These are phyloP conservation scores for Erodium trifolium DNA, from an alignment of 441 rosid species.

Conservation along the genomic window DNA sequence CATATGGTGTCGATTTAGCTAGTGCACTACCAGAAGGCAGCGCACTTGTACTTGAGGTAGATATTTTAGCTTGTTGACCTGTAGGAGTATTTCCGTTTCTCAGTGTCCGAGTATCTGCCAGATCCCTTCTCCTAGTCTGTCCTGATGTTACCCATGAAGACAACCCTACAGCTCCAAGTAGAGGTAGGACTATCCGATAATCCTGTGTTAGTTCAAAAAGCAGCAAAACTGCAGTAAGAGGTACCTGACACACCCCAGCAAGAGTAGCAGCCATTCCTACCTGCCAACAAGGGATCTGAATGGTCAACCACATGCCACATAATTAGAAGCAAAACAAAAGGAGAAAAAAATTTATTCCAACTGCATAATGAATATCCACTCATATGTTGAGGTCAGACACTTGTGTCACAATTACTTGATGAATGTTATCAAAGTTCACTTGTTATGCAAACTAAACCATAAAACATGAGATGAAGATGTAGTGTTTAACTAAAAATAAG, in stretches of 20 bases:
- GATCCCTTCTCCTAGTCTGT: constrained; percentile 48
- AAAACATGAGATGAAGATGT: no score
- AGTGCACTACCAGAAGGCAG: constrained; percentile 21
- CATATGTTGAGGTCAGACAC: not conserved
- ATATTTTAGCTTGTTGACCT: constrained; percentile 24
- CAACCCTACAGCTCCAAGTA: constrained; percentile 84
- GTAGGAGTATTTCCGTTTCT: constrained; percentile 27
- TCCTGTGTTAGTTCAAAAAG: constrained; percentile 92
- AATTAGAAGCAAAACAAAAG: not conserved
- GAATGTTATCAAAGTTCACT: not conserved
- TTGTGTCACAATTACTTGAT: not conserved
- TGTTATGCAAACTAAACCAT: no score
- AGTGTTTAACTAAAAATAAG: not conserved
- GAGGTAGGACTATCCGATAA: constrained; percentile 79
- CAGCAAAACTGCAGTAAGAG: constrained; percentile 83
- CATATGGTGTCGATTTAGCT: constrained; percentile 25
- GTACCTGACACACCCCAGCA: constrained; percentile 98
- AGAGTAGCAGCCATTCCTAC: constrained; percentile 99
- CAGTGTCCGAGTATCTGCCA: constrained; percentile 32
- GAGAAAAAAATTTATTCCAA: not conserved
- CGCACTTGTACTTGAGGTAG: constrained; percentile 21
- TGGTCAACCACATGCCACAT: constrained; percentile 6
- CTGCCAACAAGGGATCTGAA: constrained; percentile 32
- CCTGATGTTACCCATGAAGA: constrained; percentile 95
- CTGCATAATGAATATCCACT: not conserved